Conservation (phyloP, 192 early-diverging fungal species). For the Backusella luteola region DNA sequence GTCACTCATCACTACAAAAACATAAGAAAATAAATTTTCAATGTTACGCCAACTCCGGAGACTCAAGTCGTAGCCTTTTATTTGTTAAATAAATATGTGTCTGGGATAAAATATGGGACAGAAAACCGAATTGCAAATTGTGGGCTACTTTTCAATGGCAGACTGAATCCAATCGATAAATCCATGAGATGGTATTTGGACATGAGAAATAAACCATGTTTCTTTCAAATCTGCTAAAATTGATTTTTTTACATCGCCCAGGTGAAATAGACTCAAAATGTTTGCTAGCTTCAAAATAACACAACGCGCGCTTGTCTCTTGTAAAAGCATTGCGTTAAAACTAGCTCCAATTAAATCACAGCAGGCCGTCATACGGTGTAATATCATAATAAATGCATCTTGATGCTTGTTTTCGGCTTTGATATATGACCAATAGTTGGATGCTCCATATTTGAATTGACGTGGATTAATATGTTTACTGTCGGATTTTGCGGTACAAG, state of each 20-base stretch:
- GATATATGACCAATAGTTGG: neutral
- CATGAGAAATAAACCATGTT: neutral
- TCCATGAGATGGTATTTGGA: neutral
- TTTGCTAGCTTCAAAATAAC: neutral
- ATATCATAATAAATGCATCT: neutral
- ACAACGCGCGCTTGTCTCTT: neutral
- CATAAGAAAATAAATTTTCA: neutral
- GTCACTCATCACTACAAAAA: neutral
- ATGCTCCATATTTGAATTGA: neutral
- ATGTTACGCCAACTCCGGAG: conserved; percentile 7
- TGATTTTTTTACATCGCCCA: neutral
- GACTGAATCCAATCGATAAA: neutral
- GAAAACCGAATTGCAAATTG: neutral
- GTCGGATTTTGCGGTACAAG: neutral
- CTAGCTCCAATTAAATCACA: neutral
- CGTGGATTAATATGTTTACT: neutral
- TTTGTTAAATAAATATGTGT: neutral
- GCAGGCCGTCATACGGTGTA: neutral
- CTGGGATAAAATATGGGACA: neutral
- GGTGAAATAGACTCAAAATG: neutral
- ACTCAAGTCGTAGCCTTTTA: neutral
- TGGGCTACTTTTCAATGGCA: neutral
- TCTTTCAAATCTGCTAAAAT: neutral
- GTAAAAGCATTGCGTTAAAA: neutral
- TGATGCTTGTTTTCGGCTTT: neutral